Percentiles rank a stretch among this genome's conserved stretches.
Conservation (phyloP, 2,329 filamentous ascomycete genomes). For the Dryadomyces quercivorus region DNA sequence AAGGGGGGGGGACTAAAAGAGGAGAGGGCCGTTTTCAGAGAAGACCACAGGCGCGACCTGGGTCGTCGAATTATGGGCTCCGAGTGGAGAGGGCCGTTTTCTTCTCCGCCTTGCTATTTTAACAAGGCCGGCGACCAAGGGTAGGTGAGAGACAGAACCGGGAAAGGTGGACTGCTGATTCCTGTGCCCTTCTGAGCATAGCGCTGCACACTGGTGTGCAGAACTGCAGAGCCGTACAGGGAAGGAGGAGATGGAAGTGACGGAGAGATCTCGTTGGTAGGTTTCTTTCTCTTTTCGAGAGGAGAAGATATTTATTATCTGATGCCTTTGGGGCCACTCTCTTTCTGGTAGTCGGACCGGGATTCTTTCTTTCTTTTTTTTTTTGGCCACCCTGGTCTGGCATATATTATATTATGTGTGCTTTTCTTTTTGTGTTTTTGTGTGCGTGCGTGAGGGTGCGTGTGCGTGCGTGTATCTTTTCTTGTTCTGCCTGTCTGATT, state of each 20-base stretch:
- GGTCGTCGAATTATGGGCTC: constrained; percentile 6
- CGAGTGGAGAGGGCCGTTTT: constrained; percentile 2
- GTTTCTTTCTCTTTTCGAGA: neutral
- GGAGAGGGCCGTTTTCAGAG: constrained; percentile 6
- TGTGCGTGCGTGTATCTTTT: neutral
- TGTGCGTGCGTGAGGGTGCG: too few species aligned
- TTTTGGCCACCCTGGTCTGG: neutral
- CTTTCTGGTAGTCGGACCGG: constrained; percentile 1
- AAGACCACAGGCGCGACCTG: neutral
- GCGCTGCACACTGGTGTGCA: constrained; percentile 24
- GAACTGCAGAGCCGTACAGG: constrained; percentile 32
- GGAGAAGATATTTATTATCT: neutral
- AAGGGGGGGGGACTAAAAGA: constrained; percentile 14
- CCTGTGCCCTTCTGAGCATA: constrained; percentile 18
- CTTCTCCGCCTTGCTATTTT: constrained; percentile 5
- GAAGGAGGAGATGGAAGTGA: constrained; percentile 32
- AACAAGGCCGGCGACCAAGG: constrained; percentile 1
- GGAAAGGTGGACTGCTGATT: constrained; percentile 12
- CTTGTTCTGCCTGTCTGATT: neutral
- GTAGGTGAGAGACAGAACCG: constrained; percentile 1
- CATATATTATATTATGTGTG: neutral
- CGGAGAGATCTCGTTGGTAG: constrained; percentile 22
- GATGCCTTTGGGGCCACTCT: neutral
- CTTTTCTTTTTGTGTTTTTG: neutral
- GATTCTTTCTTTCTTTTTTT: neutral